Evolutionary conservation across 2,329 filamentous ascomycete genomes (phyloP).

Genomic region (Neofusicoccum kwambonambiense): DNA sequence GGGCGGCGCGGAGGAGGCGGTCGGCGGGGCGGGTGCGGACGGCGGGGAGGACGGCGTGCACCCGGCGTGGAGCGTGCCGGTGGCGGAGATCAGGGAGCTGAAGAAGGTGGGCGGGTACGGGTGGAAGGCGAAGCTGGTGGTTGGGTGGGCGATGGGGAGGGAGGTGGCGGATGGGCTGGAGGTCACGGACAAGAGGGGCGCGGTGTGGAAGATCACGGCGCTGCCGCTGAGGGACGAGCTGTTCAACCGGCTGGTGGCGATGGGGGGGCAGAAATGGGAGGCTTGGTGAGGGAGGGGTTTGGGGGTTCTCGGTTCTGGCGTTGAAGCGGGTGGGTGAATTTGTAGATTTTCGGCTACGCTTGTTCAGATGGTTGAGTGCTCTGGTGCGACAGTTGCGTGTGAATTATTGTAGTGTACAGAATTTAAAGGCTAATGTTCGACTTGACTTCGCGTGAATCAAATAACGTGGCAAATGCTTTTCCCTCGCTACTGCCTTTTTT

Average conservation of each 20-base stretch:
- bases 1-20: conserved; percentile 49
- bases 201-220: conserved; percentile 63
- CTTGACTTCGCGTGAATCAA: too few species aligned
- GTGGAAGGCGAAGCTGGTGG: conserved; percentile 81
- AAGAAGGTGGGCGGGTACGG: conserved; percentile 79
- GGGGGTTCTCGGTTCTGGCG: too few species aligned
- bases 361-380: too few species aligned
- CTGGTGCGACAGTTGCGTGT: too few species aligned
- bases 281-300: background rate
- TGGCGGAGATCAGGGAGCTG: conserved; percentile 70
- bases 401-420: too few species aligned
- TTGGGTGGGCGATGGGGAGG: conserved; percentile 73
- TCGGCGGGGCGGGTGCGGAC: conserved; percentile 34
- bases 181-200: conserved; percentile 59
- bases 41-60: conserved; percentile 39
- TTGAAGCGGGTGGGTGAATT: too few species aligned
- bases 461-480: too few species aligned
- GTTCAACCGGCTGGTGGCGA: conserved; percentile 75
- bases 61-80: conserved; percentile 67
- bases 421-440: too few species aligned
- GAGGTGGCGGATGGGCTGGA: conserved; percentile 75
- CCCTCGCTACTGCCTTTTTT: too few species aligned
- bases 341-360: too few species aligned
- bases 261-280: conserved; percentile 79
- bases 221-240: conserved; percentile 71